Conservation (phyloP, 345 rosid genomes). For the Nephelium lappaceum region DNA sequence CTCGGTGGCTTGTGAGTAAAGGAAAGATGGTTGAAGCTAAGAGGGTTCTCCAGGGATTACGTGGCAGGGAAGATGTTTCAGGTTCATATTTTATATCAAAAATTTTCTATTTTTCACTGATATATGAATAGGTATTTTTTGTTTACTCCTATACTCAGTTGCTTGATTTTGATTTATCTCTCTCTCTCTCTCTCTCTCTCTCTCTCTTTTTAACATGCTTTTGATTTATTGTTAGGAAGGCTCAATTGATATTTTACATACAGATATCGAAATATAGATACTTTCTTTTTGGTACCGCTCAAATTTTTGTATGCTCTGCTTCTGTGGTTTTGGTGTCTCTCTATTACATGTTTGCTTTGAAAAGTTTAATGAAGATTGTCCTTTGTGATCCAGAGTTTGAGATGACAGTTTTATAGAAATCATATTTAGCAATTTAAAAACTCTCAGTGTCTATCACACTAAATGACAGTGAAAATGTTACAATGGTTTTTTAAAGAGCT, state of each 20-base stretch:
- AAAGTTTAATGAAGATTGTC: not conserved
- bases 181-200: too few relatives aligned
- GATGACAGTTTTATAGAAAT: not conserved
- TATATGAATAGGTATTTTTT: not conserved
- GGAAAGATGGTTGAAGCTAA: slow-evolving; percentile 92
- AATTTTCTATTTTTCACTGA: too few relatives aligned
- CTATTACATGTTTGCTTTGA: not conserved
- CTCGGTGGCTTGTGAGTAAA: slow-evolving; percentile 99
- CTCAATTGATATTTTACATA: not conserved
- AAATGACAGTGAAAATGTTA: not conserved
- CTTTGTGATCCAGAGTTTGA: not conserved
- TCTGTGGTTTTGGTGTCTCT: not conserved
- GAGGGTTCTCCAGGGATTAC: slow-evolving; percentile 79
- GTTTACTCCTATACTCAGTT: not conserved
- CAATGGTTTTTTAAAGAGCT: not conserved
- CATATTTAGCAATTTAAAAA: not conserved
- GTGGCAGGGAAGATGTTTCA: slow-evolving; percentile 91
- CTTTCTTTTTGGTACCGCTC: not conserved
- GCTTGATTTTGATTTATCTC: not conserved
- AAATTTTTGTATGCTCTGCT: not conserved
- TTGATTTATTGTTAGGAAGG: not conserved
- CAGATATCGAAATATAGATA: too few relatives aligned
- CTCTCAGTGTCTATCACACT: not conserved
- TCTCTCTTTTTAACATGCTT: not conserved
- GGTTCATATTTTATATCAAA: slow-evolving; percentile 44